These are phyloP conservation scores for Isoetes taiwanensis DNA, from an alignment of 75 land plant species.

Conservation along the genomic window DNA sequence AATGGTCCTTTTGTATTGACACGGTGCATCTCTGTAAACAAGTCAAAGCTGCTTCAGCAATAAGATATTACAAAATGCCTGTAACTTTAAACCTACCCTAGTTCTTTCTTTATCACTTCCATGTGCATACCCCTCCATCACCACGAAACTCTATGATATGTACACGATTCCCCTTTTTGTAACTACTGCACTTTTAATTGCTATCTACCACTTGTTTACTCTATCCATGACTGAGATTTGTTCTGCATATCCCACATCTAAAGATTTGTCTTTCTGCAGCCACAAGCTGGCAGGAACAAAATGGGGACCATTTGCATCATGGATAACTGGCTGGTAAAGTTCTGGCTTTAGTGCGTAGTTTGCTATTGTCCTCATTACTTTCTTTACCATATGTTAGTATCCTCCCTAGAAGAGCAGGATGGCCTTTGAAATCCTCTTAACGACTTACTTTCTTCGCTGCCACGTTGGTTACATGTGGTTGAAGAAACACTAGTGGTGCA, in stretches of 20 bases:
- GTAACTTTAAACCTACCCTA: no score
- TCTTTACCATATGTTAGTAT: constrained; percentile 20
- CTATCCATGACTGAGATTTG: constrained; percentile 88
- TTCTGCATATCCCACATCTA: constrained; percentile 87
- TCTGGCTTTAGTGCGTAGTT: no score
- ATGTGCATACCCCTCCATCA: no score
- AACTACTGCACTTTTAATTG: no score
- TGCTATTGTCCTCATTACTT: constrained; percentile 23
- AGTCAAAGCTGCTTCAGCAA: no score
- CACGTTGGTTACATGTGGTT: constrained; percentile 20
- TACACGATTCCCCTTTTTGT: no score
- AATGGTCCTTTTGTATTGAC: no score
- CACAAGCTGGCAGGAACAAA: constrained; percentile 53
- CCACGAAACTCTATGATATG: no score
- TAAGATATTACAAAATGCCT: no score
- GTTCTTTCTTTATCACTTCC: no score
- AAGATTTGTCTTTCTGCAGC: constrained; percentile 91
- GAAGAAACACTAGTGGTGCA: constrained; percentile 39
- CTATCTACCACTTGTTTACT: no score
- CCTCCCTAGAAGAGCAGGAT: constrained; percentile 37
- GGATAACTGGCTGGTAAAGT: constrained; percentile 97
- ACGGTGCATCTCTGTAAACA: no score
- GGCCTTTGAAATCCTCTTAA: constrained; percentile 36
- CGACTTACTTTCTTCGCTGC: constrained; percentile 17
- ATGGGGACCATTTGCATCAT: constrained; percentile 90